Percentiles rank a stretch among this genome's conserved stretches.
Evolutionary conservation across 306 rosid genomes (phyloP).

Genomic region (Pyrus betulifolia): DNA sequence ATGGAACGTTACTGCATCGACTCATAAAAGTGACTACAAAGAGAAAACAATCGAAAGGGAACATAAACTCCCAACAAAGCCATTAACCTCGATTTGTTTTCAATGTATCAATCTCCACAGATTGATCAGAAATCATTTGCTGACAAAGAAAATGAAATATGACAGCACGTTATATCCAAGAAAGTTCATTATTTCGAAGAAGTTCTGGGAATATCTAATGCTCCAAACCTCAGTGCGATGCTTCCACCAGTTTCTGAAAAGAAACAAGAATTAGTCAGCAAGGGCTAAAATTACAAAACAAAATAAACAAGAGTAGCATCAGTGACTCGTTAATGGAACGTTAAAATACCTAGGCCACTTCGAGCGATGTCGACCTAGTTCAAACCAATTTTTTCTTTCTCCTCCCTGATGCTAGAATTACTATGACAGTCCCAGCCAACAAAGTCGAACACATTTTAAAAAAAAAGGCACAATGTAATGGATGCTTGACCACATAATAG

Average conservation of each 20-base stretch:
- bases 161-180: slow-evolving; percentile 24
- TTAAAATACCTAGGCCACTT: neutral
- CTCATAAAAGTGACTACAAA: slow-evolving; percentile 4
- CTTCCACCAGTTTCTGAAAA: slow-evolving; percentile 61
- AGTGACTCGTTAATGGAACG: neutral
- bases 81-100: slow-evolving; percentile 23
- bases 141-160: slow-evolving; percentile 24
- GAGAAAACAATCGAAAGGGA: slow-evolving; percentile 1
- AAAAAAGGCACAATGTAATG: neutral
- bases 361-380: neutral
- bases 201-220: slow-evolving; percentile 7
- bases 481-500: neutral
- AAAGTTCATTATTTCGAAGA: slow-evolving; percentile 43
- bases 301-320: neutral
- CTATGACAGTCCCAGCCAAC: neutral
- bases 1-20: neutral
- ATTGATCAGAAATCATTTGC: slow-evolving; percentile 26
- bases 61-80: slow-evolving; percentile 8
- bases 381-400: neutral
- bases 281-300: neutral
- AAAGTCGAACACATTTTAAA: neutral
- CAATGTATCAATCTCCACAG: slow-evolving; percentile 7
- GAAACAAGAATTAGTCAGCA: slow-evolving; percentile 17
- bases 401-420: neutral
- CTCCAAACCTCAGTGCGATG: slow-evolving; percentile 40